Conservation (phyloP, 495 filamentous ascomycete species). For the Podospora appendiculata region DNA sequence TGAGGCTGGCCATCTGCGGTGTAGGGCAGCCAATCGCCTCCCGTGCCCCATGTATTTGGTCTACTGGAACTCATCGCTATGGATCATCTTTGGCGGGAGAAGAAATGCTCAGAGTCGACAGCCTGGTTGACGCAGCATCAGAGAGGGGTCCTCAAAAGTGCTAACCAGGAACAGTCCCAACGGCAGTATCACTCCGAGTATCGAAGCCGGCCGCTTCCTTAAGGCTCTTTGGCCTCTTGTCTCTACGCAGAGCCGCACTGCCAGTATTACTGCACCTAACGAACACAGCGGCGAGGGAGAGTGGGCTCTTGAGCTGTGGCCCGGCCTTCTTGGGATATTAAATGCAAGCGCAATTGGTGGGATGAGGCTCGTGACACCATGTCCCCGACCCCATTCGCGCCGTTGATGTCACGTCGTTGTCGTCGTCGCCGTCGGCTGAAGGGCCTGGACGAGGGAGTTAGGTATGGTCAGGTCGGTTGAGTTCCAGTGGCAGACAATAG, state of each 20-base stretch:
- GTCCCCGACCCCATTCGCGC: constrained; percentile 16
- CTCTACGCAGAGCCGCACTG: constrained; percentile 15
- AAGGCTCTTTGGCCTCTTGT: not conserved
- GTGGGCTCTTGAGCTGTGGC: constrained; percentile 2
- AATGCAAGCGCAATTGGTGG: constrained; percentile 22
- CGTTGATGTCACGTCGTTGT: constrained; percentile 5
- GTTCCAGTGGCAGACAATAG: too few relatives aligned
- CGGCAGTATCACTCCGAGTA: too few relatives aligned
- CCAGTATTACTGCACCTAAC: too few relatives aligned
- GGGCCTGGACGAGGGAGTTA: not conserved
- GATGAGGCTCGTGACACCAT: constrained; percentile 18
- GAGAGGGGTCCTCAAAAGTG: not conserved
- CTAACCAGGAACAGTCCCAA: too few relatives aligned
- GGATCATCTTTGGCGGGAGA: not conserved
- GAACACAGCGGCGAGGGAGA: not conserved
- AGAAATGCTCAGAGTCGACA: not conserved
- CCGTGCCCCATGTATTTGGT: not conserved
- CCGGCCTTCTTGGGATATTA: constrained; percentile 15
- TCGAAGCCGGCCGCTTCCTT: too few relatives aligned
- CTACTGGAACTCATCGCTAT: not conserved
- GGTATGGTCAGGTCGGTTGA: too few relatives aligned
- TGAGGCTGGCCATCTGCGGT: too few relatives aligned
- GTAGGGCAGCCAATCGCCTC: too few relatives aligned
- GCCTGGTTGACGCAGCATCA: not conserved
- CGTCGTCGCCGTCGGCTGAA: constrained; percentile 10